phyloP scores from a whole-genome alignment of 768 basidiomycete genomes.

The Hypsizygus marmoreus region DNA sequence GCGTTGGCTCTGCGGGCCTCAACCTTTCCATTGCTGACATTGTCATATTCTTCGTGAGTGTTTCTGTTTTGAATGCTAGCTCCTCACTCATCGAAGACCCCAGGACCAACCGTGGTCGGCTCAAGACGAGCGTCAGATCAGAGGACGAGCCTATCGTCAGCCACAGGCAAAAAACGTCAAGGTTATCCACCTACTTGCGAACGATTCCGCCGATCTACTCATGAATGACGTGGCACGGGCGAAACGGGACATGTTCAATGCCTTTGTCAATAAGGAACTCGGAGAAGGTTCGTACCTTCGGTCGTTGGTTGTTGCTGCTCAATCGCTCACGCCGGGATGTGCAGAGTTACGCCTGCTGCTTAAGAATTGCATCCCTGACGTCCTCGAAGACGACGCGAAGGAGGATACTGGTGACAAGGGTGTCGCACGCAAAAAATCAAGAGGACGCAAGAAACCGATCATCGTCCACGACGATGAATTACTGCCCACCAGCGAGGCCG shows the following conservation, averaged over 20 bases:
- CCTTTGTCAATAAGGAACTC: slow-evolving; percentile 16
- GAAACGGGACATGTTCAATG: slow-evolving; percentile 16
- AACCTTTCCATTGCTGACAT: slow-evolving; percentile 21
- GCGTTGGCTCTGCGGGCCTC: slow-evolving; percentile 23
- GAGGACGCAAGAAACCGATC: not conserved
- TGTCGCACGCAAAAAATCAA: not conserved
- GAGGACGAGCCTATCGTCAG: slow-evolving; percentile 13
- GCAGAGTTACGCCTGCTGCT: not conserved
- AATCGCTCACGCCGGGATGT: not conserved
- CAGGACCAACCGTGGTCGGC: slow-evolving; percentile 21
- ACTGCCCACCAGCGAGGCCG: too few relatives aligned
- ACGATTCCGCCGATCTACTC: slow-evolving; percentile 16
- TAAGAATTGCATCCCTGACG: not conserved
- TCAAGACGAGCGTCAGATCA: slow-evolving; percentile 18
- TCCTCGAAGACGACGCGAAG: not conserved
- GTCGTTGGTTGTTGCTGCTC: not conserved
- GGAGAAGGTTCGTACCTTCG: slow-evolving; percentile 4
- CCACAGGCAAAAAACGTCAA: slow-evolving; percentile 15
- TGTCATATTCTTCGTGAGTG: slow-evolving; percentile 26
- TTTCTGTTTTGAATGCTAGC: not conserved
- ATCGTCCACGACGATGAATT: not conserved
- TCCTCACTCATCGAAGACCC: not conserved
- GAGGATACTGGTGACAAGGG: not conserved
- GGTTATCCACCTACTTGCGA: slow-evolving; percentile 11
- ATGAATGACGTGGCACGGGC: slow-evolving; percentile 10